Evolutionary conservation across 768 basidiomycete species (phyloP).

Genomic region (Mycena belliarum): DNA sequence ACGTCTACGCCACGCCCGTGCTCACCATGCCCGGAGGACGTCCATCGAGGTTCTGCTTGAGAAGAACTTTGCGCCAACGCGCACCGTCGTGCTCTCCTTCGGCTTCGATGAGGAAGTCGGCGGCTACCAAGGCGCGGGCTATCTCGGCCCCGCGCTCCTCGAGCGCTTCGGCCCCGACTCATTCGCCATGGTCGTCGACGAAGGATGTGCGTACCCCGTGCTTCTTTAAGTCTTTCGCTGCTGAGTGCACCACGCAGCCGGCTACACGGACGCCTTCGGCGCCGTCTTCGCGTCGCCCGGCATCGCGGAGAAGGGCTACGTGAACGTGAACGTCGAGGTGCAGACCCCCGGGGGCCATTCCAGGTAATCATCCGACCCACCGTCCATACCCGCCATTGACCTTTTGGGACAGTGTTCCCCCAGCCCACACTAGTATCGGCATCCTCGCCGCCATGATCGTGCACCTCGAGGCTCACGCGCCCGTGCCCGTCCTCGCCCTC

Average conservation of each 20-base stretch:
- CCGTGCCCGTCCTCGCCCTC: conserved; percentile 31
- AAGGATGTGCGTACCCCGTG: conserved; percentile 40
- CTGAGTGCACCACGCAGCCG: conserved; percentile 13
- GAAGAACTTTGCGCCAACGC: conserved; percentile 18
- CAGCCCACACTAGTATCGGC: conserved; percentile 46
- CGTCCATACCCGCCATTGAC: conserved; percentile 37
- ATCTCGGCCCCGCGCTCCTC: conserved; percentile 38
- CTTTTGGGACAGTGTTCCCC: conserved; percentile 9
- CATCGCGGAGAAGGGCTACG: conserved; percentile 52
- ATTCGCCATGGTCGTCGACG: conserved; percentile 65
- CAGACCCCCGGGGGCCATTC: conserved; percentile 61
- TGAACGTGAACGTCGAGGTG: conserved; percentile 41
- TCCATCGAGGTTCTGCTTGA: conserved; percentile 22
- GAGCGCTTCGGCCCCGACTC: conserved; percentile 54
- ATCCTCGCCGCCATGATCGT: conserved; percentile 56
- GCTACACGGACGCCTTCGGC: conserved; percentile 28
- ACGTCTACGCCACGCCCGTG: too few relatives aligned
- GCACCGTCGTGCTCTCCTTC: conserved; percentile 34
- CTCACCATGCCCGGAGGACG: background rate
- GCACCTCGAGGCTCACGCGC: conserved; percentile 51
- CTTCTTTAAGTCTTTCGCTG: conserved; percentile 1
- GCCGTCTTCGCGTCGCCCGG: conserved; percentile 43
- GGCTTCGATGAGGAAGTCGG: conserved; percentile 57
- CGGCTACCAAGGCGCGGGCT: conserved; percentile 41
- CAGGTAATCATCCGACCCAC: conserved; percentile 36